phyloP scores from a whole-genome alignment of 768 basidiomycete species.

The Rhodotorula diobovata region DNA sequence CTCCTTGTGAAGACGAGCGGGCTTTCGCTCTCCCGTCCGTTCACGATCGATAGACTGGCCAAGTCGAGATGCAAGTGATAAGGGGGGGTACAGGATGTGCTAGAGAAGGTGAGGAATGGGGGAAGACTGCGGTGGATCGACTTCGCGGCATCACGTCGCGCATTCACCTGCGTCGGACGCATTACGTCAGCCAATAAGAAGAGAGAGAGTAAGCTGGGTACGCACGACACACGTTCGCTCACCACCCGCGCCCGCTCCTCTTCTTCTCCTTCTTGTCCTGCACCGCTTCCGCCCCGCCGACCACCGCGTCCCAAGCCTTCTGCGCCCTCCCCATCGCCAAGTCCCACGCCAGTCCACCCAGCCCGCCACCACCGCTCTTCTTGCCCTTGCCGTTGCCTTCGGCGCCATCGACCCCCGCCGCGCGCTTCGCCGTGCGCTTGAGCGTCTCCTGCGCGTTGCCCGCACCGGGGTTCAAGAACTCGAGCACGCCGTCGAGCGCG shows the following conservation, averaged over 20 bases:
- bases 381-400: not conserved
- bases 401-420: not conserved
- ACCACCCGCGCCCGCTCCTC: not conserved
- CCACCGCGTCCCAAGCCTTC: slow-evolving; percentile 18
- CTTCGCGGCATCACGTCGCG: too few relatives aligned
- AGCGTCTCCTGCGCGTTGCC: not conserved
- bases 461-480: not conserved
- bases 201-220: not conserved
- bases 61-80: too few relatives aligned
- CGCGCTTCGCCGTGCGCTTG: slow-evolving; percentile 4
- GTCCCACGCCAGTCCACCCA: slow-evolving; percentile 13
- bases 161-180: too few relatives aligned
- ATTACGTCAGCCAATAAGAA: too few relatives aligned
- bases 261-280: not conserved
- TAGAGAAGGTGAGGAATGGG: too few relatives aligned
- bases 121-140: too few relatives aligned
- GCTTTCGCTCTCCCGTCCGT: too few relatives aligned
- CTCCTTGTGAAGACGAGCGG: too few relatives aligned
- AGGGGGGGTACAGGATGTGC: too few relatives aligned
- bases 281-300: not conserved
- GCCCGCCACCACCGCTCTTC: not conserved
- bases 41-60: too few relatives aligned
- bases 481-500: slow-evolving; percentile 9
- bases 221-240: not conserved
- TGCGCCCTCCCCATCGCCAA: slow-evolving; percentile 14